Conservation (phyloP, 169 alveolate genomes). For the Theileria parva region DNA sequence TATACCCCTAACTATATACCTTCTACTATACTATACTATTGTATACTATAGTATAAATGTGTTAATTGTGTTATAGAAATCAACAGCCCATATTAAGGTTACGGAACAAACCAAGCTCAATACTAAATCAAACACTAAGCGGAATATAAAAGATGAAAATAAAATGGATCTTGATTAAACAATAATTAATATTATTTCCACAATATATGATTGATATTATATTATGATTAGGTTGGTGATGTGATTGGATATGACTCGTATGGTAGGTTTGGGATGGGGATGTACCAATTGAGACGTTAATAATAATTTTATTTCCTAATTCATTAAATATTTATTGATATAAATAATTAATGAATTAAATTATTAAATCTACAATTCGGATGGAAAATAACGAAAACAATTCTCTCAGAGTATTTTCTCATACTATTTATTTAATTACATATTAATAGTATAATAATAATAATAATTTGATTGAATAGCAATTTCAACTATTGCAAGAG, state of each 20-base stretch:
- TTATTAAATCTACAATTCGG: neutral
- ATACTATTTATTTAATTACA: neutral
- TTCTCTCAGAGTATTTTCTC: conserved; percentile 10
- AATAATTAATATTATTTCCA: too few species aligned
- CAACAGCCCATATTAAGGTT: neutral
- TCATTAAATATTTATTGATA: neutral
- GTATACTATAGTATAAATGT: neutral
- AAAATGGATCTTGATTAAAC: conserved; percentile 1
- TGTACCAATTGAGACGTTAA: neutral
- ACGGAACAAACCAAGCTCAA: conserved; percentile 20
- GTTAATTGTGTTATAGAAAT: neutral
- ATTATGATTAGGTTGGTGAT: too few species aligned
- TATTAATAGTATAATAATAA: too few species aligned
- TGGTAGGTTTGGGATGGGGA: neutral
- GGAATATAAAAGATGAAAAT: neutral
- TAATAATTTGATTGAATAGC: conserved; percentile 15
- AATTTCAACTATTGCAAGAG: conserved; percentile 62
- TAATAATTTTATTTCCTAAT: too few species aligned
- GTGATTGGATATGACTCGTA: too few species aligned
- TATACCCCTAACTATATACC: neutral
- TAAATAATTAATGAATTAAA: conserved; percentile 6
- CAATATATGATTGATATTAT: too few species aligned
- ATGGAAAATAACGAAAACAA: conserved; percentile 21
- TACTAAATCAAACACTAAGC: neutral
- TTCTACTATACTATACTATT: neutral